Evolutionary conservation across 2,329 filamentous ascomycete species (phyloP).

Genomic region (Verticillium isaacii): DNA sequence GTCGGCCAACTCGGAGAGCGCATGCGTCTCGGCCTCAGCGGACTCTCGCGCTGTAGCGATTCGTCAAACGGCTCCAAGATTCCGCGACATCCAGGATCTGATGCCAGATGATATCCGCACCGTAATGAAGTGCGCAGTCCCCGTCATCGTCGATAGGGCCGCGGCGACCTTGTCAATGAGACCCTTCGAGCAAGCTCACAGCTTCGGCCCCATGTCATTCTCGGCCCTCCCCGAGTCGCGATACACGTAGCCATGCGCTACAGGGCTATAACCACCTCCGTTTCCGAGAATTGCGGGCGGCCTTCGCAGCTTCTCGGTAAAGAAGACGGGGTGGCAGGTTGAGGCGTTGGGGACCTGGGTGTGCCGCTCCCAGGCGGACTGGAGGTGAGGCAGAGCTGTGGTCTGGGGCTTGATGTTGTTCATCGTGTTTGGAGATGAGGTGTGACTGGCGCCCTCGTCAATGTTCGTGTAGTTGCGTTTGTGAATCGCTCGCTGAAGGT

Average conservation of each 20-base stretch:
- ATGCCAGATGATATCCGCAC: too few species aligned
- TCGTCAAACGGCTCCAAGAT: too few species aligned
- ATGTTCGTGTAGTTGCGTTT: too few species aligned
- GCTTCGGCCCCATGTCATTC: conserved; percentile 24
- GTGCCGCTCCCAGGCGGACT: conserved; percentile 21
- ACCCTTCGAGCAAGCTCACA: conserved; percentile 12
- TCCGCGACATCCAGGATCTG: too few species aligned
- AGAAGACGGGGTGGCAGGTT: conserved; percentile 69
- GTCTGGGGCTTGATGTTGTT: neutral
- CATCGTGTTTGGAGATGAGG: neutral
- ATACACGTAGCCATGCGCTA: conserved; percentile 58
- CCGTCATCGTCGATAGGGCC: neutral
- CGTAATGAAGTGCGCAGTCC: neutral
- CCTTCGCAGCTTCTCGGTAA: conserved; percentile 58
- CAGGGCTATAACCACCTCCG: conserved; percentile 34
- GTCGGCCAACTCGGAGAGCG: too few species aligned
- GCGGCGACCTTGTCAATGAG: neutral
- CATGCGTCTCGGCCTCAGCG: too few species aligned
- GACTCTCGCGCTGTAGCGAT: too few species aligned
- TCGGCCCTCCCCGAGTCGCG: conserved; percentile 33
- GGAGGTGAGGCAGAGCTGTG: conserved; percentile 7
- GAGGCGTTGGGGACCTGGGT: conserved; percentile 46
- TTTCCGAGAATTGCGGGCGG: conserved; percentile 35
- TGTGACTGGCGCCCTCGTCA: too few species aligned
- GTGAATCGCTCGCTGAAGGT: too few species aligned